Conservation (phyloP, 1,284 basidiomycete species). For the Apiotrichum sp. region DNA sequence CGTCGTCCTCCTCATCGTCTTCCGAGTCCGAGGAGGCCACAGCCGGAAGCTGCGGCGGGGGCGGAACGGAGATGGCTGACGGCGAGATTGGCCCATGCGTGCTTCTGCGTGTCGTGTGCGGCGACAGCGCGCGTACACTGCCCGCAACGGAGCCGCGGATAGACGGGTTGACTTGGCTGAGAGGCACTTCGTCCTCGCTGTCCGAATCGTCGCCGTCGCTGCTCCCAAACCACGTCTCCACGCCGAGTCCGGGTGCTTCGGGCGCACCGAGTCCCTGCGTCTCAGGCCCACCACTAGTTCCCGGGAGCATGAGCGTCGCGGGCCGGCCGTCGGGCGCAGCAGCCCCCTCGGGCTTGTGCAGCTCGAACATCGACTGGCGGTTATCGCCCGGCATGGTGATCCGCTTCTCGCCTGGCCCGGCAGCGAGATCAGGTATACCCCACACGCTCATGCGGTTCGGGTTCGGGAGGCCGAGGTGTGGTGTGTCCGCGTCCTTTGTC, state of each 20-base stretch:
- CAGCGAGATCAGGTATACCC: background rate
- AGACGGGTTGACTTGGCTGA: background rate
- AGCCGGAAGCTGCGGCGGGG: background rate
- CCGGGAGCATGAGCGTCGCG: conserved; percentile 1
- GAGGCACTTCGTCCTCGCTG: background rate
- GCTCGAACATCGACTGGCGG: background rate
- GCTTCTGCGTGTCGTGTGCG: conserved; percentile 1
- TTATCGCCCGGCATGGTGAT: conserved; percentile 2
- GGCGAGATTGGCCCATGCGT: conserved; percentile 5
- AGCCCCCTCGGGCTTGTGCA: background rate
- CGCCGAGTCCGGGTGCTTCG: conserved; percentile 7
- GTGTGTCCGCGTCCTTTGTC: background rate
- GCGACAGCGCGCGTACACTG: background rate
- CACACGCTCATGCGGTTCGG: background rate
- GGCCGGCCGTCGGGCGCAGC: conserved; percentile 3
- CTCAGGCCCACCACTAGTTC: background rate
- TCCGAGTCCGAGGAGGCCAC: conserved; percentile 6
- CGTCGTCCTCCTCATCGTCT: conserved; percentile 21
- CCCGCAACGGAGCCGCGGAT: background rate
- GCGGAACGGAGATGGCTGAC: background rate
- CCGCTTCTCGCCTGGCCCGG: background rate
- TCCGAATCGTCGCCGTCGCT: conserved; percentile 11
- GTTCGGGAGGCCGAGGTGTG: conserved; percentile 1
- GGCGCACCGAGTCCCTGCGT: conserved; percentile 1
- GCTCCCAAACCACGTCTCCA: conserved; percentile 16